phyloP scores from a whole-genome alignment of 345 rosid genomes.

The Acer negundo region DNA sequence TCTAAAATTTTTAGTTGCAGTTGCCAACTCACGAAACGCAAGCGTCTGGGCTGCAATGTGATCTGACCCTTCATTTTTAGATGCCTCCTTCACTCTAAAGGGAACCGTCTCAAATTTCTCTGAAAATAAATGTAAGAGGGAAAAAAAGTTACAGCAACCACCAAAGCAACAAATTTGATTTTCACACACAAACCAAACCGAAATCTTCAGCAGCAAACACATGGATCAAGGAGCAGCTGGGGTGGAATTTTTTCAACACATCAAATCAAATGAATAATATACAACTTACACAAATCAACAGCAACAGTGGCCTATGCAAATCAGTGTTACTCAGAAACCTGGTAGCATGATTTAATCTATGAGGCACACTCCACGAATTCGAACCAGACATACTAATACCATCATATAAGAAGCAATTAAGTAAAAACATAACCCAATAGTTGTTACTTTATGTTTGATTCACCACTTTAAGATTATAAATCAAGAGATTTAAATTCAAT shows the following conservation, averaged over 20 bases:
- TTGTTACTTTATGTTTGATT: not conserved
- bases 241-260: slow-evolving; percentile 1
- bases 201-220: not conserved
- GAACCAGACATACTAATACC: not conserved
- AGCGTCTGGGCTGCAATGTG: slow-evolving; percentile 70
- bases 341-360: not conserved
- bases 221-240: not conserved
- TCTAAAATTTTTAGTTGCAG: slow-evolving; percentile 78
- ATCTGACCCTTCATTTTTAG: slow-evolving; percentile 50
- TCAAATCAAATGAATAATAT: slow-evolving; percentile 8
- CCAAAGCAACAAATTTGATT: not conserved
- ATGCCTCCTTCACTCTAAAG: slow-evolving; percentile 34
- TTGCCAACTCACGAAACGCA: slow-evolving; percentile 74
- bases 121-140: slow-evolving; percentile 24
- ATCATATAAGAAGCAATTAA: not conserved
- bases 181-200: slow-evolving; percentile 11
- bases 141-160: slow-evolving; percentile 1
- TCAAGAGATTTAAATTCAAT: not conserved
- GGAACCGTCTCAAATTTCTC: slow-evolving; percentile 45
- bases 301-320: not conserved
- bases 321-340: not conserved
- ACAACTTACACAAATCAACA: not conserved
- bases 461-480: not conserved
- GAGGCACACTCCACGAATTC: not conserved
- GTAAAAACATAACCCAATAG: not conserved